phyloP scores from a whole-genome alignment of 2,329 filamentous ascomycete species.

The Harringtonia lauricola region DNA sequence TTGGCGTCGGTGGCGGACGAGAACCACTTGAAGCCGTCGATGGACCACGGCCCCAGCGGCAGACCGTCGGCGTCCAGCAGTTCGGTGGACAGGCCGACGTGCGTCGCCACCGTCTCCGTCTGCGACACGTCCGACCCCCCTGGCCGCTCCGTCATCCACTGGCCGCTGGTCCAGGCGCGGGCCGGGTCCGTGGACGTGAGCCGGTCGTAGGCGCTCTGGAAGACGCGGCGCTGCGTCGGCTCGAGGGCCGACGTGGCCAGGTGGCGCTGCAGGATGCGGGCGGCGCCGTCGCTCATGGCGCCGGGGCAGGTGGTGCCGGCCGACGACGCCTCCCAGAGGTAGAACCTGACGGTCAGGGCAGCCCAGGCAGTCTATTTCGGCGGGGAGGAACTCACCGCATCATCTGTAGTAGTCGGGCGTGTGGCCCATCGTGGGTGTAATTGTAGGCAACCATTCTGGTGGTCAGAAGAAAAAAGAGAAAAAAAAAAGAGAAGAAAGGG shows the following conservation, averaged over 20 bases:
- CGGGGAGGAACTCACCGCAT: constrained; percentile 24
- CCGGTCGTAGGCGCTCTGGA: constrained; percentile 39
- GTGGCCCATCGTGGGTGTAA: constrained; percentile 40
- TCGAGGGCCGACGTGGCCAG: constrained; percentile 19
- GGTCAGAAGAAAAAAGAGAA: background rate
- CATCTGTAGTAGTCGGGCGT: constrained; percentile 49
- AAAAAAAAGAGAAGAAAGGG: background rate
- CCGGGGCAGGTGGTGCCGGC: constrained; percentile 54
- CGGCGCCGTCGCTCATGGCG: constrained; percentile 56
- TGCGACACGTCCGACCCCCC: constrained; percentile 60
- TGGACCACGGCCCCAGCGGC: constrained; percentile 44
- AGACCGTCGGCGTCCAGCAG: constrained; percentile 15
- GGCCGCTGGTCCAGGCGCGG: constrained; percentile 57
- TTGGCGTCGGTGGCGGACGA: constrained; percentile 54
- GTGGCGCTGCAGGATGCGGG: constrained; percentile 35
- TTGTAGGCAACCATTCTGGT: constrained; percentile 43
- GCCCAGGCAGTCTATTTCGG: too few relatives aligned
- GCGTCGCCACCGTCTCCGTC: constrained; percentile 50
- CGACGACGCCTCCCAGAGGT: constrained; percentile 48
- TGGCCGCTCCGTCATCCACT: constrained; percentile 67
- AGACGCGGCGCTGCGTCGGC: constrained; percentile 26
- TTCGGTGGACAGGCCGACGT: constrained; percentile 11
- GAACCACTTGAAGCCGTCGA: constrained; percentile 65
- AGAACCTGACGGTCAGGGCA: constrained; percentile 20
- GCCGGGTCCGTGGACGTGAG: constrained; percentile 40